These are phyloP conservation scores for Hyaloscypha variabilis DNA, from an alignment of 495 filamentous ascomycete genomes.

Conservation along the genomic window DNA sequence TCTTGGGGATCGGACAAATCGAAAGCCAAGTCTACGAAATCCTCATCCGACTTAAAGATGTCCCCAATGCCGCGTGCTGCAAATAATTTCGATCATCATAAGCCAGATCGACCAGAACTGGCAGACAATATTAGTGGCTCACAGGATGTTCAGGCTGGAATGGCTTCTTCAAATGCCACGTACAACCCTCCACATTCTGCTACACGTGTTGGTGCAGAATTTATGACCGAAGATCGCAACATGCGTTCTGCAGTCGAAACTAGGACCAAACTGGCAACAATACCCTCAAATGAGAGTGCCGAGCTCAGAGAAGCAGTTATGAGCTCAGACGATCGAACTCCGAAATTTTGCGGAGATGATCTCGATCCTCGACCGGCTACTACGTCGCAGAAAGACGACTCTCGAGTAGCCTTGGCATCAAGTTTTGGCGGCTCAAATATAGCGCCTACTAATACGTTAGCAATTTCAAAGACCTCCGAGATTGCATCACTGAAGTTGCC, in stretches of 20 bases:
- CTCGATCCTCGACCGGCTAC: neutral
- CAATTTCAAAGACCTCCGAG: neutral
- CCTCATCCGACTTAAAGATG: neutral
- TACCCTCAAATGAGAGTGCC: neutral
- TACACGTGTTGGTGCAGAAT: no score
- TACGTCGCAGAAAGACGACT: neutral
- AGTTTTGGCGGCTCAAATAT: neutral
- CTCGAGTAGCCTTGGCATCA: neutral
- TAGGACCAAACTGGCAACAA: neutral
- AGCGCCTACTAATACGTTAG: neutral
- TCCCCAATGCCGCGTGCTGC: neutral
- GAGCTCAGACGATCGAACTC: neutral
- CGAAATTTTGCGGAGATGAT: neutral
- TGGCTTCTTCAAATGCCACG: neutral
- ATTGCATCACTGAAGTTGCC: neutral
- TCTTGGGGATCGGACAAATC: conserved; percentile 3
- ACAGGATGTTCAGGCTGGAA: neutral
- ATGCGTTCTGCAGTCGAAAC: neutral
- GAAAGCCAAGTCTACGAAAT: conserved; percentile 2
- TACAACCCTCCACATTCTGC: neutral
- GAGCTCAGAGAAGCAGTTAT: neutral
- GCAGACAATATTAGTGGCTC: neutral
- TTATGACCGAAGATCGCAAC: neutral
- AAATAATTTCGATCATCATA: neutral
- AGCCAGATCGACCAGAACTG: neutral